Evolutionary conservation across 106 monocot species (phyloP), one percentile per base, ranked within the genome.

Genomic region (Apostasia ramifera): DNA sequence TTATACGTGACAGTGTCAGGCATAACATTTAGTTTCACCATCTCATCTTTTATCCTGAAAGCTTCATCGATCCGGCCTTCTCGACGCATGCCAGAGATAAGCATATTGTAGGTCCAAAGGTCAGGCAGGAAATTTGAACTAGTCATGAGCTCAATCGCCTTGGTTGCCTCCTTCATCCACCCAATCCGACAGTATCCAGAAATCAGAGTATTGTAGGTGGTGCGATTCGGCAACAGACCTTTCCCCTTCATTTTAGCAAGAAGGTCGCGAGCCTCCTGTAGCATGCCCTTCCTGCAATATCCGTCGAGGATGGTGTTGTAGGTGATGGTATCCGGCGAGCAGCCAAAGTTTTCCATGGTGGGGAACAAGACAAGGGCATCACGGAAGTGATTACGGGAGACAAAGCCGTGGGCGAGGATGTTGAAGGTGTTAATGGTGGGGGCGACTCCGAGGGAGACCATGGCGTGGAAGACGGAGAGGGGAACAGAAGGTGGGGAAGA

Each of bases 271-370:
- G 83, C 89, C 56, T 90, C 92, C 37, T 71, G 59, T 3, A 98
- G 79, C 92, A 98, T 83, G 14, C 89, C 92, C 69, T 77, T 83
- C 66, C 74, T 71, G 71, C 89, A 79, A 51, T 81, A 90, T 1
- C 74, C 92, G n/a, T 82, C 77, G 37, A 98, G 69, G 58, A 98
- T 70, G 42, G 97, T 92, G 66, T 92, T 98, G 66, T 86, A 92
- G 7, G 87, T 87, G 63, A 93, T 73, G 57, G 63, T 68, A 45
- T 98, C 90, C 3, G 97, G 82, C 8, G 38, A 47, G 59, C 73
- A 79, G 9, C 87, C 92, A 40, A 79, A 87, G 6, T 59, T 71
- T 14, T 57, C 72, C 87, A 87, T 93, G 6, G 69, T 68, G 26
- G 55, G 47, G 15, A 92, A 47, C 52, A 81, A 60, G 59, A 68